These are phyloP conservation scores for Ganoderma lucidum DNA, from an alignment of 1,284 basidiomycete species.

Conservation along the genomic window DNA sequence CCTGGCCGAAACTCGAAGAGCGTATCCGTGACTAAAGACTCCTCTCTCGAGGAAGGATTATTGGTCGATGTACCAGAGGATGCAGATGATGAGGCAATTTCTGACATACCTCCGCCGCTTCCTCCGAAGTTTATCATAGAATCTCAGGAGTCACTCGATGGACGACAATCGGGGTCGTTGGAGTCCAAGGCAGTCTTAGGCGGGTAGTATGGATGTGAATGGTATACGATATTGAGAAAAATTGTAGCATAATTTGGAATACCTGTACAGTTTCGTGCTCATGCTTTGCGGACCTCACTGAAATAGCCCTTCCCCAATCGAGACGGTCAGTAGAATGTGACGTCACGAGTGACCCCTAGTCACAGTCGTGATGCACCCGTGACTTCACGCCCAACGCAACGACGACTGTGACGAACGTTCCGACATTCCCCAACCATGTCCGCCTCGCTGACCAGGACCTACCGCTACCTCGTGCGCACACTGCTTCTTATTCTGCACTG, in stretches of 20 bases:
- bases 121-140: slow-evolving; percentile 12
- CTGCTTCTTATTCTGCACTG: not conserved
- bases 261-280: too few species aligned
- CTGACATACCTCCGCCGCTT: not conserved
- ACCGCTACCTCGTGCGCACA: slow-evolving; percentile 57
- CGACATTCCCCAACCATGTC: slow-evolving; percentile 47
- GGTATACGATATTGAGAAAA: not conserved
- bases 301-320: not conserved
- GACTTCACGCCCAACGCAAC: not conserved
- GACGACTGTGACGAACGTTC: slow-evolving; percentile 10
- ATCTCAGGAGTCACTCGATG: slow-evolving; percentile 7
- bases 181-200: not conserved
- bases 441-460: slow-evolving; percentile 55
- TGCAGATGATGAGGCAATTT: not conserved
- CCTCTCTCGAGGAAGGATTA: slow-evolving; percentile 22
- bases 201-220: not conserved
- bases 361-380: not conserved
- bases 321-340: not conserved
- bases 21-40: slow-evolving; percentile 7
- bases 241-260: too few species aligned
- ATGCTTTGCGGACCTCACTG: not conserved
- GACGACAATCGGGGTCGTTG: slow-evolving; percentile 7
- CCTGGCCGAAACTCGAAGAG: not conserved
- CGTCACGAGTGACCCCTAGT: not conserved
- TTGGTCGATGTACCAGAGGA: not conserved